A percentile compares a stretch with the other conserved stretches of the same genome.
Evolutionary conservation across 1,139 yeast genomes (phyloP).

Genomic region (Pichia inconspicua): DNA sequence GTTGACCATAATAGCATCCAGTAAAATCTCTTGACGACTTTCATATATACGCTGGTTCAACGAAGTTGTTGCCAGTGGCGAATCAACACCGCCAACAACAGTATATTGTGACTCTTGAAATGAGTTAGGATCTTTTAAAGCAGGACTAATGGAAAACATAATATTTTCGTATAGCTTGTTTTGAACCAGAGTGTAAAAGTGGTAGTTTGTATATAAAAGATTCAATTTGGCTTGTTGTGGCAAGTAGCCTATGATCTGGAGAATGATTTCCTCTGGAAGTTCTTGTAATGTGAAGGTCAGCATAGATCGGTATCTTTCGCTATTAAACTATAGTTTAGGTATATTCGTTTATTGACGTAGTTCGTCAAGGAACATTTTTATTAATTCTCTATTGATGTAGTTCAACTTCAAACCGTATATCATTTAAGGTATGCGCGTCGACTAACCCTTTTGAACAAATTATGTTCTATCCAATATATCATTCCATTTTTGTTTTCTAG

Average conservation of each 20-base stretch:
- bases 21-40: slow-evolving; percentile 24
- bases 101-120: slow-evolving; percentile 20
- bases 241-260: slow-evolving; percentile 16
- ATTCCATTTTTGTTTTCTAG: no score
- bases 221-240: slow-evolving; percentile 26
- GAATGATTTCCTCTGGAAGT: slow-evolving; percentile 19
- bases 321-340: no score
- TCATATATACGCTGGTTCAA: slow-evolving; percentile 16
- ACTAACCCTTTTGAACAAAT: no score
- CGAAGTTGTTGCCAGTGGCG: slow-evolving; percentile 20
- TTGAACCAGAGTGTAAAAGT: slow-evolving; percentile 20
- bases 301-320: neutral
- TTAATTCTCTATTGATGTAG: no score
- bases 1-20: slow-evolving; percentile 24
- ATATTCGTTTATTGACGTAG: no score
- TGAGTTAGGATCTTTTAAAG: slow-evolving; percentile 8
- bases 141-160: slow-evolving; percentile 17
- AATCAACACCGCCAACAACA: slow-evolving; percentile 22
- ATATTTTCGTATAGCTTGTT: slow-evolving; percentile 25
- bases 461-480: no score
- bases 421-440: no score
- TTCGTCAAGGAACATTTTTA: no score
- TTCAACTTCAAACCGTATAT: no score
- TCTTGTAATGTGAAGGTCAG: neutral
- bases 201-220: slow-evolving; percentile 22